Conservation (phyloP, 306 rosid species). For the Hippophae rhamnoides region DNA sequence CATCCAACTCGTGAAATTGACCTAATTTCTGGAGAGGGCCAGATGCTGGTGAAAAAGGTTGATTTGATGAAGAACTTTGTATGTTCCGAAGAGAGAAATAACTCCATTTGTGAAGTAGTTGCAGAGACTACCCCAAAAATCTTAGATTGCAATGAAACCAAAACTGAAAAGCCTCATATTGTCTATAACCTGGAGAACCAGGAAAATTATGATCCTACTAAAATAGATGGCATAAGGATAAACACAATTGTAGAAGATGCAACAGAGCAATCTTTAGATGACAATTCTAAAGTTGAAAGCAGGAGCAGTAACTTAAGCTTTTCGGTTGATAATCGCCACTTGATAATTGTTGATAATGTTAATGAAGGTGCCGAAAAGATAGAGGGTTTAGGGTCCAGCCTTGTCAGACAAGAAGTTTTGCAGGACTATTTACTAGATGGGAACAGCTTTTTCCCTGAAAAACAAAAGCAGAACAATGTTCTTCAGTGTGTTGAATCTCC, state of each 20-base stretch:
- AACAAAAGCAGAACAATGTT: slow-evolving; percentile 3
- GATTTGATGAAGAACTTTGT: slow-evolving; percentile 16
- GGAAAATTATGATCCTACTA: slow-evolving; percentile 21
- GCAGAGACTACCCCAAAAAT: slow-evolving; percentile 19
- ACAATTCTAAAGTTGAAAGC: slow-evolving; percentile 19
- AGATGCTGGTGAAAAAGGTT: slow-evolving; percentile 15
- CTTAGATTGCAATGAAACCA: slow-evolving; percentile 20
- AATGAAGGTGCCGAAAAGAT: slow-evolving; percentile 9
- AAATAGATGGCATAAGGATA: slow-evolving; percentile 11
- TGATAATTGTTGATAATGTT: slow-evolving; percentile 5
- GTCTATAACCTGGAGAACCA: slow-evolving; percentile 10
- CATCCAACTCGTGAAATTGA: slow-evolving; percentile 15
- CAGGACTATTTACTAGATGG: slow-evolving; percentile 8
- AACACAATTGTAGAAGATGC: slow-evolving; percentile 24
- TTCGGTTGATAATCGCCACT: slow-evolving; percentile 24
- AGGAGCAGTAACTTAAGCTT: slow-evolving; percentile 15
- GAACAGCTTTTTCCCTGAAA: background rate
- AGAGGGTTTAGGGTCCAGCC: slow-evolving; percentile 13
- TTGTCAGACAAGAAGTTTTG: slow-evolving; percentile 15
- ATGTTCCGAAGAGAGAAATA: slow-evolving; percentile 26
- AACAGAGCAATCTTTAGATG: slow-evolving; percentile 15
- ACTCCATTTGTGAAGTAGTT: slow-evolving; percentile 11
- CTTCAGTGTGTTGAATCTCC: background rate
- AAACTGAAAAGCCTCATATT: slow-evolving; percentile 13
- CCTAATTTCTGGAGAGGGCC: slow-evolving; percentile 21